A percentile compares a stretch with the other conserved stretches of the same genome.
These are phyloP conservation scores for Taphrina populina DNA, from an alignment of 1,139 yeast genomes.

Conservation along the genomic window DNA sequence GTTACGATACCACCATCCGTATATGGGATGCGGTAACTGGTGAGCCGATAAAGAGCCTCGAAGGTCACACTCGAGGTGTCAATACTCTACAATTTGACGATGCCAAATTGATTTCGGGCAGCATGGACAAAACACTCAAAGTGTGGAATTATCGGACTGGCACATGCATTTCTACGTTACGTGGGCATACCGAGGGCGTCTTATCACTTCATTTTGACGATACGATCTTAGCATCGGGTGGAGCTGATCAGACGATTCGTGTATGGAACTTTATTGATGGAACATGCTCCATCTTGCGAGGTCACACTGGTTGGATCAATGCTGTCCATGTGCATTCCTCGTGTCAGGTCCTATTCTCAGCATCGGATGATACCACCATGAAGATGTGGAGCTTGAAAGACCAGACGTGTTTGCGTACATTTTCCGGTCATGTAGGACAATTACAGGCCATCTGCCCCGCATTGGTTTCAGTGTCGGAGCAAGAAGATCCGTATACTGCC, in stretches of 20 bases:
- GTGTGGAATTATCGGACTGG: conserved; percentile 97
- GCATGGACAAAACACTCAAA: conserved; percentile 83
- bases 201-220: conserved; percentile 74
- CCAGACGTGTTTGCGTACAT: conserved; percentile 73
- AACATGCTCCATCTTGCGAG: conserved; percentile 87
- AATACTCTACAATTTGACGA: conserved; percentile 86
- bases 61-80: conserved; percentile 83
- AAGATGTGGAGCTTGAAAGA: conserved; percentile 91
- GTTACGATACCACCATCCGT: conserved; percentile 90
- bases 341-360: conserved; percentile 76
- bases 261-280: conserved; percentile 95
- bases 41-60: conserved; percentile 64
- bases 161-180: conserved; percentile 84
- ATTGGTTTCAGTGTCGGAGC: conserved; percentile 14
- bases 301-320: conserved; percentile 90
- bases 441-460: conserved; percentile 39
- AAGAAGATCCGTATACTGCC: conserved; percentile 24
- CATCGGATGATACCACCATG: conserved; percentile 87
- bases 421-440: conserved; percentile 60
- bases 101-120: conserved; percentile 85
- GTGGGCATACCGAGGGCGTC: conserved; percentile 88
- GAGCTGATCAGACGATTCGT: conserved; percentile 86
- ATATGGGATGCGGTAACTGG: conserved; percentile 95
- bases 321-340: conserved; percentile 80
- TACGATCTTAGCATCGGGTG: conserved; percentile 85